Evolutionary conservation across 2,329 filamentous ascomycete genomes (phyloP), one percentile per base, ranked within the genome.

Genomic region (Kalaharituber pfeilii): DNA sequence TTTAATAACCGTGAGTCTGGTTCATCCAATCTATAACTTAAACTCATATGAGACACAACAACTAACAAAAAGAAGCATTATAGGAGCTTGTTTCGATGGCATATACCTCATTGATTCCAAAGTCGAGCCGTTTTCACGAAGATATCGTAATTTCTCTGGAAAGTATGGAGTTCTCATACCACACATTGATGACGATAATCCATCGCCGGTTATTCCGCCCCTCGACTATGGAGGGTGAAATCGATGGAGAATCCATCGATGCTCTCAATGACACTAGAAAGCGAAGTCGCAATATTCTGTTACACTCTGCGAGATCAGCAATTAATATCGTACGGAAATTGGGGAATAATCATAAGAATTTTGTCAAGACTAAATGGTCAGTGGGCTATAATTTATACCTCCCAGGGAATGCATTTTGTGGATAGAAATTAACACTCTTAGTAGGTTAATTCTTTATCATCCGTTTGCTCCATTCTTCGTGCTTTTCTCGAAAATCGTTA

Each of bases 401-500:
- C 30, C 9, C 9, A 36, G 30, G n/a, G 9, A 36, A 36, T 36
- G 9, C 9, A n/a, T n/a, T n/a, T 9, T 36, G 30, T 9, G 30
- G 9, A 9, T 36, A n/a, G 9, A 36, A 36, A 36, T n/a, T 36
- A 36, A 36, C 30, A 36, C 9, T n/a, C 9, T 9, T 36, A 9
- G 30, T n/a, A 56, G 57, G 57, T 44, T 62, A 22, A 58, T 62
- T 52, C 53, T 61, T 51, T 69, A 77, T 57, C 73, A 73, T 2
- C 77, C 76, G 0, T 79, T 80, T 60, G 73, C 75, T 1, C 76
- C 77, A 0, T 77, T 78, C 61, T 77, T 78, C 53, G 73, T 78
- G 25, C 67, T 79, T 24, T 79, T 80, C 65, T 77, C 74, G 62
- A 73, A 75, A 57, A 68, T 77, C 52, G 72, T 78, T 15, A 47